phyloP scores from a whole-genome alignment of 768 basidiomycete genomes.

The Agaricus subrufescens region DNA sequence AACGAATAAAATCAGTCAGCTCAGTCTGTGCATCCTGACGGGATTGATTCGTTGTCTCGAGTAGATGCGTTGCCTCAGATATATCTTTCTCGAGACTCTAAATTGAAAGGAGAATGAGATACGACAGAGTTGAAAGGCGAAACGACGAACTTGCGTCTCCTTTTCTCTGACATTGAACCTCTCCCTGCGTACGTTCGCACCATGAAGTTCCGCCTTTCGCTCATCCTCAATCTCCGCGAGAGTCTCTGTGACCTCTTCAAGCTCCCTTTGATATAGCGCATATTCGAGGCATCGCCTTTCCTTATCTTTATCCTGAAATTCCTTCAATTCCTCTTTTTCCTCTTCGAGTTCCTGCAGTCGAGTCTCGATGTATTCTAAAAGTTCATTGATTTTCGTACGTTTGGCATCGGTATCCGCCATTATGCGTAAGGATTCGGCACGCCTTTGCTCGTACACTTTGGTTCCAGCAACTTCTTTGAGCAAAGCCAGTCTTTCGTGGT shows the following conservation, averaged over 20 bases:
- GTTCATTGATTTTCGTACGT: constrained; percentile 84
- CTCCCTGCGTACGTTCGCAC: constrained; percentile 75
- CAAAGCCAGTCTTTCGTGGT: constrained; percentile 88
- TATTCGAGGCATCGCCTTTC: constrained; percentile 94
- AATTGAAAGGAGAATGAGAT: neutral
- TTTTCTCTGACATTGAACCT: constrained; percentile 82
- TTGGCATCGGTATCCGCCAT: constrained; percentile 97
- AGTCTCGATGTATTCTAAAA: constrained; percentile 88
- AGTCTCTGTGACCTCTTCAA: constrained; percentile 83
- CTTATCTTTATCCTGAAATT: constrained; percentile 94
- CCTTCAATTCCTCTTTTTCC: constrained; percentile 96
- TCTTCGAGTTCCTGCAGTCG: constrained; percentile 90
- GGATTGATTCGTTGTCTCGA: constrained; percentile 65
- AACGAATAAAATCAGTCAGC: constrained; percentile 79
- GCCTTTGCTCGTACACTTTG: constrained; percentile 94
- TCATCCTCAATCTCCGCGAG: constrained; percentile 86
- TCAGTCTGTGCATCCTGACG: constrained; percentile 79
- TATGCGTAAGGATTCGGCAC: constrained; percentile 88
- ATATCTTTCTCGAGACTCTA: constrained; percentile 75
- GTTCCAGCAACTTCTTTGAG: constrained; percentile 98
- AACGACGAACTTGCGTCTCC: constrained; percentile 64
- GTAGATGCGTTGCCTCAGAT: constrained; percentile 59
- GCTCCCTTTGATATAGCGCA: constrained; percentile 85
- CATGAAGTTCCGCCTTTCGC: constrained; percentile 75
- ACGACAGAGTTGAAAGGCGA: neutral